Evolutionary conservation across 2,329 filamentous ascomycete species (phyloP), one percentile per base, ranked within the genome.

Genomic region (Intubia oerlemansii): DNA sequence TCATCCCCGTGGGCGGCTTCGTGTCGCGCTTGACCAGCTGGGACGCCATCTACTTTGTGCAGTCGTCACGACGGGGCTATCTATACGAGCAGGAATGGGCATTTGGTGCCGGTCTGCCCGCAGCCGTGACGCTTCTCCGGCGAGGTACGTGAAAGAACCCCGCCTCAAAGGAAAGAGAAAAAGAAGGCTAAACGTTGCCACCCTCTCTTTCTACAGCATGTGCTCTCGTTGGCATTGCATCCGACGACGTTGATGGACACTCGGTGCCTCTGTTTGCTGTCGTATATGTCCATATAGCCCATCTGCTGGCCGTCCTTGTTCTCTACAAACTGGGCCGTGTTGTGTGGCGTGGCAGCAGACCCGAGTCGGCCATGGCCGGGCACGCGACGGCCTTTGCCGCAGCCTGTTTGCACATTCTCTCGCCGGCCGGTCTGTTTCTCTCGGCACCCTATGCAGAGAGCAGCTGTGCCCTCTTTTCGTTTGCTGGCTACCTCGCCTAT

Each of bases 391-490:
- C 79, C 2, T 70, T 85, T 35, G 45, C 76, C 14, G 62, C 80
- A 7, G 68, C 80, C 4, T 53, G 64, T 11, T 54, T 95, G 27
- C 81, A 95, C 47, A 62, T 91, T 31, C 44, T 95, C 27, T 88
- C 79, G 0, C 85, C 88, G 0, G 88, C 78, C 0, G 85, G 85
- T 1, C 51, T 93, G 3, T 95, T 98, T 45, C 63, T 98, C 12
- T 84, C 76, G 0, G 75, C 84, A 0, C 81, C 85, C 0, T 91
- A 88, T 47, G 63, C 69, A 8, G 88, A 98, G 52, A 69, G 76
- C 36, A 48, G 73, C 0, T 93, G 82, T 48, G 71, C 85, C 0
- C 56, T 78, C 14, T 54, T 92, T 19, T 77, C 76, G 23, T 79
- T 93, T 41, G 39, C 59, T 1, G 88, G 81, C 1, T 71, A 70